These are phyloP conservation scores for Trametes polyzona DNA, from an alignment of 1,284 basidiomycete genomes.

Conservation along the genomic window DNA sequence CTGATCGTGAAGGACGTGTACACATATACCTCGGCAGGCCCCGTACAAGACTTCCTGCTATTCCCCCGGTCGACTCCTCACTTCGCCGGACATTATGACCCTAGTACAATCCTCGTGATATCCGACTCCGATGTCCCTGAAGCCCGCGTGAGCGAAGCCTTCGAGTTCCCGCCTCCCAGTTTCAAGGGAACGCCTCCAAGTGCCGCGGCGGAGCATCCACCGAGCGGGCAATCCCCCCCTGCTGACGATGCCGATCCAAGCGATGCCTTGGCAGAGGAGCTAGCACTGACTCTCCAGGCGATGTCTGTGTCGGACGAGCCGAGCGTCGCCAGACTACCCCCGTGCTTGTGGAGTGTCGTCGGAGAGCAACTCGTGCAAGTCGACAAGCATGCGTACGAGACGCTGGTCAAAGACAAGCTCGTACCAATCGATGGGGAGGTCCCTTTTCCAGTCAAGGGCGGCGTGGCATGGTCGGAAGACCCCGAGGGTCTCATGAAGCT, in stretches of 20 bases:
- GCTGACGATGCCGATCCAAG: conserved; percentile 20
- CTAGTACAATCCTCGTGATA: conserved; percentile 63
- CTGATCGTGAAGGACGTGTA: conserved; percentile 60
- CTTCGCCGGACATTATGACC: conserved; percentile 72
- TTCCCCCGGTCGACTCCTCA: conserved; percentile 76
- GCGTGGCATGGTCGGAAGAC: conserved; percentile 55
- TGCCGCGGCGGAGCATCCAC: not conserved
- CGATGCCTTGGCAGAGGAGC: conserved; percentile 41
- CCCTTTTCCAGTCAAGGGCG: conserved; percentile 49
- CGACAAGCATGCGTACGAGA: conserved; percentile 49
- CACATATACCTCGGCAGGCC: conserved; percentile 63
- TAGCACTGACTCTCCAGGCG: conserved; percentile 47
- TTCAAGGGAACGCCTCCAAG: conserved; percentile 36
- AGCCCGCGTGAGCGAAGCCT: conserved; percentile 51
- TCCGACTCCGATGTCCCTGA: conserved; percentile 43
- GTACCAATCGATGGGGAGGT: conserved; percentile 19
- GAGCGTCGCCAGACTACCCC: conserved; percentile 42
- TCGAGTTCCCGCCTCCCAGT: conserved; percentile 59
- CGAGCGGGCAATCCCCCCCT: not conserved
- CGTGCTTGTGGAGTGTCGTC: conserved; percentile 43
- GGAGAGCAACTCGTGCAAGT: conserved; percentile 49
- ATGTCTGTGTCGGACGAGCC: conserved; percentile 48
- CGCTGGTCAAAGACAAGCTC: conserved; percentile 25
- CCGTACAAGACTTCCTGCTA: conserved; percentile 81
- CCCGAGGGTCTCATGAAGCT: conserved; percentile 48